Evolutionary conservation across 2,329 filamentous ascomycete genomes (phyloP).

Genomic region (Apiospora rasikravindrae): DNA sequence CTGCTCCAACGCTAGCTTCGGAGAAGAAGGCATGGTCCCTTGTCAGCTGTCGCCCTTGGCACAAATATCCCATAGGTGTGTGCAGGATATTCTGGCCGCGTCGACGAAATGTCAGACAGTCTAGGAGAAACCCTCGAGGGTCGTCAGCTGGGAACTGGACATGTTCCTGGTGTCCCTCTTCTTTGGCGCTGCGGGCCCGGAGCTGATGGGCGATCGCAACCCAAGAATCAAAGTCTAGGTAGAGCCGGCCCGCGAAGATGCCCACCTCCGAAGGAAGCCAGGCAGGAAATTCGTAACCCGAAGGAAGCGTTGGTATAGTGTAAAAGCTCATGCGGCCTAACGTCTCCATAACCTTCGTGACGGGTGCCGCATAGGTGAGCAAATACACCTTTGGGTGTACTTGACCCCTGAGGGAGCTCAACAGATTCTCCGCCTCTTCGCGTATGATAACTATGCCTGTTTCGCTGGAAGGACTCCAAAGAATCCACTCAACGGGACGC

Average conservation of each 20-base stretch:
- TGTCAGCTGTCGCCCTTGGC: background rate
- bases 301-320: conserved; percentile 53
- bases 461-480: conserved; percentile 54
- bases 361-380: conserved; percentile 63
- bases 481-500: conserved; percentile 64
- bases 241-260: conserved; percentile 64
- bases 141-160: background rate
- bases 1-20: background rate
- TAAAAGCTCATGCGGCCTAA: conserved; percentile 63
- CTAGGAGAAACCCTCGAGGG: conserved; percentile 51
- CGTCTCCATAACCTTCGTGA: conserved; percentile 63
- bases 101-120: conserved; percentile 61
- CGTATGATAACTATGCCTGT: conserved; percentile 63
- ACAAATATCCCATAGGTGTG: conserved; percentile 59
- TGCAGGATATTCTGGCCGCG: conserved; percentile 62
- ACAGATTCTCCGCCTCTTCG: conserved; percentile 67
- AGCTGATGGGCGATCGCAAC: background rate
- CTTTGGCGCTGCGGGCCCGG: background rate
- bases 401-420: conserved; percentile 47
- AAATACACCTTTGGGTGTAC: conserved; percentile 46
- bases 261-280: conserved; percentile 66
- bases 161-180: background rate
- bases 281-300: conserved; percentile 46
- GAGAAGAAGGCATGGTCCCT: background rate
- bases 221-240: conserved; percentile 49